Base-by-base conservation (phyloP, 2,329 filamentous ascomycete genomes). In the Nigrospora oryzae region DNA sequence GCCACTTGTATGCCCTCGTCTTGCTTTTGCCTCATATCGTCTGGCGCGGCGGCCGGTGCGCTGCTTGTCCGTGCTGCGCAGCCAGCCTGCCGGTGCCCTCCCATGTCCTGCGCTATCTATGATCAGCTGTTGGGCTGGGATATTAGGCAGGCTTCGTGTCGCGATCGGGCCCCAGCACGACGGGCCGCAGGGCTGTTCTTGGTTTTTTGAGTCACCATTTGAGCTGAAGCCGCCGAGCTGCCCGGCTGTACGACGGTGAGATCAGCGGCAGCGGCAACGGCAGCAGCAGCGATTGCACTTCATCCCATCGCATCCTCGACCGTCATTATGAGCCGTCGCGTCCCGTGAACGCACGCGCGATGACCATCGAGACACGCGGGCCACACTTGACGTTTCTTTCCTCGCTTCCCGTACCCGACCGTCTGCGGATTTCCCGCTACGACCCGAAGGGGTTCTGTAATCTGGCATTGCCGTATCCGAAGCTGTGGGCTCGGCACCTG, bases 171-270 rank as follows among this genome's bases (percentile, higher is more conserved):
- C 51, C 48, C 49, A 52, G 48, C 49, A 56, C 46, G 45, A 46
- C 53, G 46, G 47, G 46, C 47, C 47, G 47, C 43, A 28, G 32
- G 31, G 39, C 39, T 33, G 39, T 33, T 19, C 34, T 41, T 31
- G 39, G 32, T 34, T 19, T 16, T 41, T 54, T 52, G 51, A 51
- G 43, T 51, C 51, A 48, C 46, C 38, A 28, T 49, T 46, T 46
- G 30, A 47, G 48, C 49, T 50, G 48, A 52, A 49, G 44, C 45
- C 43, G 47, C 46, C 49, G 51, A 50, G 40, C 46, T 49, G 51
- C 48, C 49, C 49, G 54, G 47, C 54, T 54, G 56, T 62, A 46
- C 54, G 51, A 62, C 57, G 47, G 56, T 59, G 54, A 57, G 56
- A 59, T 61, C 54, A 56, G 55, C 55, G 34, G 31, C 39, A 41